phyloP scores from a whole-genome alignment of 768 basidiomycete genomes.

The Russula olivacea region DNA sequence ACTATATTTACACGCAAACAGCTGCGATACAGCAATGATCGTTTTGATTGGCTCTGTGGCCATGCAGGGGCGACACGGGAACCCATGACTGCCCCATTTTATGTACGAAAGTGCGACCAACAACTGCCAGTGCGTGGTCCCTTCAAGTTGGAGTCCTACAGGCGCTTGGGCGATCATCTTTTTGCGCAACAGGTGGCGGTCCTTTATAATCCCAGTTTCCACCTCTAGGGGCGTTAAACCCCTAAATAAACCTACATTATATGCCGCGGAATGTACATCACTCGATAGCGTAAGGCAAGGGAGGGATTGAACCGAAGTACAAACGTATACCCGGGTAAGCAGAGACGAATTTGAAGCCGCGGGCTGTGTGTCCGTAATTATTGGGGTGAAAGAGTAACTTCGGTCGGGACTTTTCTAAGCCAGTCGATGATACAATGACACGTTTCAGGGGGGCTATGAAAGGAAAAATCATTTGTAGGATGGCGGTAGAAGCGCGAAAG shows the following conservation, averaged over 20 bases:
- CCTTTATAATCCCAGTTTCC: too few relatives aligned
- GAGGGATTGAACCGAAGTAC: not conserved
- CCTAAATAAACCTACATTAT: too few relatives aligned
- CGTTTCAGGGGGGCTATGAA: not conserved
- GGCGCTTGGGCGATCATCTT: not conserved
- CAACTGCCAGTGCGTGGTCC: too few relatives aligned
- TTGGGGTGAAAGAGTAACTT: not conserved
- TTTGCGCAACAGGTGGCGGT: not conserved
- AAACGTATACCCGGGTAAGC: not conserved
- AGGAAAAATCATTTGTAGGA: not conserved
- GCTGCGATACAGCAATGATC: too few relatives aligned
- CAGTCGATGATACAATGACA: not conserved
- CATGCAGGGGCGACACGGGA: not conserved
- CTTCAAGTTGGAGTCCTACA: not conserved
- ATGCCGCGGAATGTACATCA: not conserved
- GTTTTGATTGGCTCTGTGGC: not conserved
- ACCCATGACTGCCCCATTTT: not conserved
- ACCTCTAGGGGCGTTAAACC: too few relatives aligned
- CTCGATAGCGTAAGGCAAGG: not conserved
- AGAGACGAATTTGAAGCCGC: not conserved
- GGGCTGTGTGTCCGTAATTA: not conserved
- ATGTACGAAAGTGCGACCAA: not conserved
- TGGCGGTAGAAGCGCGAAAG: not conserved
- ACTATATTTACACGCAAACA: too few relatives aligned
- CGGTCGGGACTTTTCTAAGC: not conserved